phyloP scores from a whole-genome alignment of 345 rosid species.

The Bruguiera parviflora region DNA sequence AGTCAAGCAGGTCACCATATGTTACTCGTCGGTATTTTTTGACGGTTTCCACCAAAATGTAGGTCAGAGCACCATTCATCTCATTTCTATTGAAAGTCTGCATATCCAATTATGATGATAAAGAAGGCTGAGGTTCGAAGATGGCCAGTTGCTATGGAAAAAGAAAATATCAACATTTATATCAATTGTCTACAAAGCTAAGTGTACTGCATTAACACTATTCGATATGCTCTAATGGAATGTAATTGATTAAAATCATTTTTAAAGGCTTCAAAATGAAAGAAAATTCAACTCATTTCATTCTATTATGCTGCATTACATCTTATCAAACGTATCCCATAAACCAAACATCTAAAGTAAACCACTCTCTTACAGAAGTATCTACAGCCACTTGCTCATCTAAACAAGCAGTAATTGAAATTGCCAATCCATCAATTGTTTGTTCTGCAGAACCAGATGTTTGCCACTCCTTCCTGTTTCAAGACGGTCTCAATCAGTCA shows the following conservation, averaged over 20 bases:
- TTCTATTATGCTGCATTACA: no score
- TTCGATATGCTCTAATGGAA: no score
- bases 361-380: slow-evolving; percentile 4
- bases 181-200: no score
- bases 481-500: neutral
- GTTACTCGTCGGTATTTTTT: neutral
- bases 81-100: slow-evolving; percentile 17
- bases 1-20: slow-evolving; percentile 16
- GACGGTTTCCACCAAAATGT: slow-evolving; percentile 6
- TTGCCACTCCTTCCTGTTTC: slow-evolving; percentile 33
- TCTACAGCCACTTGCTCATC: slow-evolving; percentile 23
- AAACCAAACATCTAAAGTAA: no score
- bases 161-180: no score
- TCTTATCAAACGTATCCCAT: neutral
- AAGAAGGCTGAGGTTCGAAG: no score
- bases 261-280: no score
- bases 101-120: neutral
- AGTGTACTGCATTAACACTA: no score
- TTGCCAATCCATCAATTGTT: slow-evolving; percentile 24
- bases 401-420: slow-evolving; percentile 19
- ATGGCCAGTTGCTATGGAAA: no score
- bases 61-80: slow-evolving; percentile 25
- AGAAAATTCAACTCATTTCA: no score
- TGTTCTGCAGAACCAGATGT: slow-evolving; percentile 12
- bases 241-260: no score